phyloP scores from a whole-genome alignment of 2,329 filamentous ascomycete species.

The Sporothrix luriei region DNA sequence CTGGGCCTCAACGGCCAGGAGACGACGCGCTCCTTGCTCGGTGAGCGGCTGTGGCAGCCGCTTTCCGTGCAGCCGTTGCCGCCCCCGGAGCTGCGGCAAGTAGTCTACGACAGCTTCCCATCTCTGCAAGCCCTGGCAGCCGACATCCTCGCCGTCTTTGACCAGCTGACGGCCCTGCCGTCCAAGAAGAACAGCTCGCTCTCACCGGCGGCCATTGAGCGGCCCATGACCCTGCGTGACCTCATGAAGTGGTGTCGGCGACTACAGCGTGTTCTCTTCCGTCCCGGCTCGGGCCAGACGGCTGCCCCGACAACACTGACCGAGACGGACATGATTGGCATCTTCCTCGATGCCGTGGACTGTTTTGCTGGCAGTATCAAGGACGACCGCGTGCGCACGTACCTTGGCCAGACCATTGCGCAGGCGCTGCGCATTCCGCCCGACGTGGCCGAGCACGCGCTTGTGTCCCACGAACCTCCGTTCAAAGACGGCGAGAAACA shows the following conservation, averaged over 20 bases:
- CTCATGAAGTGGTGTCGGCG: conserved; percentile 89
- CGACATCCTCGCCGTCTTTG: conserved; percentile 62
- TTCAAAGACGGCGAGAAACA: conserved; percentile 63
- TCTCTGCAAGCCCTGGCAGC: conserved; percentile 64
- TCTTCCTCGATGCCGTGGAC: conserved; percentile 91
- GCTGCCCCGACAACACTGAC: conserved; percentile 55
- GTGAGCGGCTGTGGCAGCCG: conserved; percentile 81
- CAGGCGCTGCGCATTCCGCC: conserved; percentile 85
- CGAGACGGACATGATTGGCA: conserved; percentile 74
- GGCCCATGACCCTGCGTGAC: conserved; percentile 64
- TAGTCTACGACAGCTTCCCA: conserved; percentile 72
- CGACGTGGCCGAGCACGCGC: conserved; percentile 76
- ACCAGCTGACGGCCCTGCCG: conserved; percentile 50
- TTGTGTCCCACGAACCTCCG: conserved; percentile 70
- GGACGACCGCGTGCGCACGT: conserved; percentile 61
- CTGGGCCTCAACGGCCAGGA: conserved; percentile 67
- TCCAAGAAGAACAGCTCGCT: conserved; percentile 11
- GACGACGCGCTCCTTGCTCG: conserved; percentile 73
- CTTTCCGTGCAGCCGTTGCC: conserved; percentile 69
- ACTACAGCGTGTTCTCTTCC: conserved; percentile 65
- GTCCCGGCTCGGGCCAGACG: conserved; percentile 58
- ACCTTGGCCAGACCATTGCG: conserved; percentile 71
- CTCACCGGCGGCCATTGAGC: conserved; percentile 46
- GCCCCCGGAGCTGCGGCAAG: conserved; percentile 69
- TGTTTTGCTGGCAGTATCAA: conserved; percentile 85